Base-by-base conservation (phyloP, 2,329 filamentous ascomycete species). In the Alternaria burnsii region DNA sequence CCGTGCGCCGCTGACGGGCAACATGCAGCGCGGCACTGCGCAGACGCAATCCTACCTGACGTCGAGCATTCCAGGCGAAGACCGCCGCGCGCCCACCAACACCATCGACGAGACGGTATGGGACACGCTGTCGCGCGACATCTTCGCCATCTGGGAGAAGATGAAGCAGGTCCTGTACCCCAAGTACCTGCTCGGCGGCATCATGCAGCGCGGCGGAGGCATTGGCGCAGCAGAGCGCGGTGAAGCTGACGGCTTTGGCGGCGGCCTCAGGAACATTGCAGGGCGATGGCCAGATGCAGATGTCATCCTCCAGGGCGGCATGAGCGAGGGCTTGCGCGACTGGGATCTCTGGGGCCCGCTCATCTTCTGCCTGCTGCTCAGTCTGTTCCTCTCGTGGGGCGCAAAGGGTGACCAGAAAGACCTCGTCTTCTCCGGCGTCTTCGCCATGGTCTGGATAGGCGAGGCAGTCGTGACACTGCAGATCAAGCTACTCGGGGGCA, bases 331-430 rank as follows among this genome's bases (percentile, higher is more conserved):
- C 1, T 82, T 98, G 74, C 85, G 94, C 63, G 94, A 99, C 81
- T 99, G 95, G 95, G 95, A 99, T 84, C 86, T 99, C 52, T 99
- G 95, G 95, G 95, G 95, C 0, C 95, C 95, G 36, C 83, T 99
- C 58, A 89, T 99, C 67, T 99, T 99, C 83, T 97, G 94, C 73
- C 82, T 99, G 68, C 82, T 97, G 59, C 83, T 99, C 59, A 94
- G 92, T 69, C 85, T 97, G 79, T 88, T 99, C 71, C 84, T 99
- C 59, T 97, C 94, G 69, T 87, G 97, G 76, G 88, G 91, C 64
- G 93, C 93, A 14, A 86, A 89, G 69, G 85, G 86, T 1, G 87
- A 93, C 48, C 95, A 99, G 82, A 91, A 90, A 74, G 92, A 94
- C 62, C 81, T 91, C 41, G 94, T 98, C 28, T 99, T 99, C 78